Conservation (phyloP, 2,329 filamentous ascomycete genomes). For the Aspergillus oerlinghausenensis region DNA sequence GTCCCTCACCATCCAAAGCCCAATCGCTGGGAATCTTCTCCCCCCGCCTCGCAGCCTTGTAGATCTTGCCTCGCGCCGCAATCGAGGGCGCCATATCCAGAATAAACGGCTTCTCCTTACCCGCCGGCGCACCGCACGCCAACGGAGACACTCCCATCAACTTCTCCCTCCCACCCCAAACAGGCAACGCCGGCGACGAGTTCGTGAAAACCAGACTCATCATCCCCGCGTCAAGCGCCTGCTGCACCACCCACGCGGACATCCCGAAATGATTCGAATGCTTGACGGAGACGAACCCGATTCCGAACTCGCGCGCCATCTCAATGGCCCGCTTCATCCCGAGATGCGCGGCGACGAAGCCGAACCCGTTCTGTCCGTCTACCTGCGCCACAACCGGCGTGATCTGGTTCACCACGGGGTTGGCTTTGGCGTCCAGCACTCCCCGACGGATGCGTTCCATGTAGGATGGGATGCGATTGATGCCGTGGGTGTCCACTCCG, state of each 20-base stretch:
- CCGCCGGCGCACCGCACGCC: conserved; percentile 68
- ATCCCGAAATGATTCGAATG: conserved; percentile 82
- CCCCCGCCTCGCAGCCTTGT: conserved; percentile 40
- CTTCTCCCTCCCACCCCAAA: conserved; percentile 64
- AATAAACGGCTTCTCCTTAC: conserved; percentile 54
- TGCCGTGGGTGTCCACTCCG: conserved; percentile 74
- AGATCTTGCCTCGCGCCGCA: conserved; percentile 44
- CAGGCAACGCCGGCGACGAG: conserved; percentile 66
- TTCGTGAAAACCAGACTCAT: conserved; percentile 69
- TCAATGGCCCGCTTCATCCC: conserved; percentile 65
- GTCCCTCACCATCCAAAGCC: conserved; percentile 69
- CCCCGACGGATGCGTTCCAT: conserved; percentile 67
- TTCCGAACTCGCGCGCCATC: conserved; percentile 60
- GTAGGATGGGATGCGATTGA: conserved; percentile 74
- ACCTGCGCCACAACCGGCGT: conserved; percentile 69
- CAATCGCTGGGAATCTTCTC: conserved; percentile 52
- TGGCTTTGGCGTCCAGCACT: conserved; percentile 59
- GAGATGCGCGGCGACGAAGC: conserved; percentile 63
- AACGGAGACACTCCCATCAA: conserved; percentile 71
- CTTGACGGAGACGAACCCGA: conserved; percentile 71
- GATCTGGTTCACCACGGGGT: conserved; percentile 55
- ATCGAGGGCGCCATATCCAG: conserved; percentile 45
- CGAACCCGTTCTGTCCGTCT: conserved; percentile 67
- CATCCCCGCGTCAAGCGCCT: conserved; percentile 67
- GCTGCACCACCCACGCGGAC: conserved; percentile 74